A percentile compares a stretch with the other conserved stretches of the same genome.
These are phyloP conservation scores for Begonia fuchsioides DNA, from an alignment of 306 rosid species.

Conservation along the genomic window DNA sequence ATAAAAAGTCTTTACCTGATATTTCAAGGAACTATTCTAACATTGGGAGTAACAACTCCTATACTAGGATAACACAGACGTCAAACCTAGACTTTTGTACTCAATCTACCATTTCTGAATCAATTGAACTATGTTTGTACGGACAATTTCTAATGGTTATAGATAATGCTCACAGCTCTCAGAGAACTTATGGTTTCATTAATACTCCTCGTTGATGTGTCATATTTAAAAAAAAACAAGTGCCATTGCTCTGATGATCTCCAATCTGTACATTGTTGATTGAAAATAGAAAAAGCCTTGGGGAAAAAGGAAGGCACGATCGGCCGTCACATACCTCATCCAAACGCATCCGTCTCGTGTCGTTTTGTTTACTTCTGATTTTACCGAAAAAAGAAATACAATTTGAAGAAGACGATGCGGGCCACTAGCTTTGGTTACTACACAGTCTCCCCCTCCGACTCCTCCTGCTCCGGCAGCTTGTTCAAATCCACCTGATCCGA, in stretches of 20 bases:
- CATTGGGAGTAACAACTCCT: too few relatives aligned
- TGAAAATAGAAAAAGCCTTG: background rate
- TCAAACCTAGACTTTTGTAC: background rate
- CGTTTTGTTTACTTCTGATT: background rate
- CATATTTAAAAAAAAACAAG: too few relatives aligned
- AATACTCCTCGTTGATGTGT: too few relatives aligned
- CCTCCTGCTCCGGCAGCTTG: slow-evolving; percentile 79
- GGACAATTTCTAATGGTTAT: background rate
- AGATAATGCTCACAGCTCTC: slow-evolving; percentile 36
- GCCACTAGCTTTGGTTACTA: slow-evolving; percentile 20
- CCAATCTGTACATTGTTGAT: background rate
- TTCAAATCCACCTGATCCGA: slow-evolving; percentile 65
- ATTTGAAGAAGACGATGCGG: slow-evolving; percentile 1
- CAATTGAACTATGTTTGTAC: too few relatives aligned
- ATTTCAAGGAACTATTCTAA: too few relatives aligned
- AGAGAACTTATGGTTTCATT: too few relatives aligned
- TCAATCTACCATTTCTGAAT: too few relatives aligned
- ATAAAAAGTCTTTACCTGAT: too few relatives aligned
- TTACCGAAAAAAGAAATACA: background rate
- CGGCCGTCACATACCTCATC: slow-evolving; percentile 6
- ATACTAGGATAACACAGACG: too few relatives aligned
- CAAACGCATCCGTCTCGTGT: too few relatives aligned
- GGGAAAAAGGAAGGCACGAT: background rate
- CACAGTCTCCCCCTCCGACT: slow-evolving; percentile 42
- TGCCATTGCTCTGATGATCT: background rate